Evolutionary conservation across 2,329 filamentous ascomycete genomes (phyloP).

Genomic region (Cadophora sp.): DNA sequence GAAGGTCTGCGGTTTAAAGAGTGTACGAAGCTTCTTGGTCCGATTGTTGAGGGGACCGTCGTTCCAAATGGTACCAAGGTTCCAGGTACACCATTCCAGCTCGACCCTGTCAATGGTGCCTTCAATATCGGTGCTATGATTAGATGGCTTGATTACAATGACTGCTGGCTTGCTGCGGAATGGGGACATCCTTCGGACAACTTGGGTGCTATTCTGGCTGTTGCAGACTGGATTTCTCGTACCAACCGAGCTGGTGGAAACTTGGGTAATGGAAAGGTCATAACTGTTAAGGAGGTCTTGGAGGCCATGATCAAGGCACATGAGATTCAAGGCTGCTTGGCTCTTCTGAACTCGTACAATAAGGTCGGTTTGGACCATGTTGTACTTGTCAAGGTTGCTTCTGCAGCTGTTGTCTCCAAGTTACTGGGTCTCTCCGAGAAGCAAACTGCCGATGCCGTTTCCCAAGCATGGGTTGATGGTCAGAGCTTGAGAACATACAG

Average conservation of each 20-base stretch:
- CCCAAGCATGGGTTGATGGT: slow-evolving; percentile 97
- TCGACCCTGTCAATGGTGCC: slow-evolving; percentile 93
- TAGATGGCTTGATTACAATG: slow-evolving; percentile 99
- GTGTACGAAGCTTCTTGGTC: slow-evolving; percentile 93
- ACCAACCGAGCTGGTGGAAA: slow-evolving; percentile 80
- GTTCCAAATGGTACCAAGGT: slow-evolving; percentile 94
- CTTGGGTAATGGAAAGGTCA: slow-evolving; percentile 84
- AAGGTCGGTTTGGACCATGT: slow-evolving; percentile 98
- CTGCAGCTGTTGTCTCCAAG: slow-evolving; percentile 91
- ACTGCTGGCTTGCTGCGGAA: slow-evolving; percentile 98
- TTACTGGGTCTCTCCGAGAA: slow-evolving; percentile 89
- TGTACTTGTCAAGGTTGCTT: slow-evolving; percentile 96
- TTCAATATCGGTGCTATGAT: slow-evolving; percentile 99
- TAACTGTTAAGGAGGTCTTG: slow-evolving; percentile 88
- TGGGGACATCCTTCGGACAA: slow-evolving; percentile 99
- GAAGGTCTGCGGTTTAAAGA: slow-evolving; percentile 95
- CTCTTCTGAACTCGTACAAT: slow-evolving; percentile 98
- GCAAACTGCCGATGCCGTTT: slow-evolving; percentile 94
- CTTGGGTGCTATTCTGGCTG: slow-evolving; percentile 92
- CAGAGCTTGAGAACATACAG: slow-evolving; percentile 96
- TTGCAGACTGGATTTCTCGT: slow-evolving; percentile 96
- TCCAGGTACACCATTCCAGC: slow-evolving; percentile 89
- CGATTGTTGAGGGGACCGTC: slow-evolving; percentile 85
- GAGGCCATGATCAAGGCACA: slow-evolving; percentile 99
- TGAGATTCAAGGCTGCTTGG: slow-evolving; percentile 97